These are phyloP conservation scores for Pleoardoris graminearum DNA, from an alignment of 2,329 filamentous ascomycete genomes.

Conservation along the genomic window DNA sequence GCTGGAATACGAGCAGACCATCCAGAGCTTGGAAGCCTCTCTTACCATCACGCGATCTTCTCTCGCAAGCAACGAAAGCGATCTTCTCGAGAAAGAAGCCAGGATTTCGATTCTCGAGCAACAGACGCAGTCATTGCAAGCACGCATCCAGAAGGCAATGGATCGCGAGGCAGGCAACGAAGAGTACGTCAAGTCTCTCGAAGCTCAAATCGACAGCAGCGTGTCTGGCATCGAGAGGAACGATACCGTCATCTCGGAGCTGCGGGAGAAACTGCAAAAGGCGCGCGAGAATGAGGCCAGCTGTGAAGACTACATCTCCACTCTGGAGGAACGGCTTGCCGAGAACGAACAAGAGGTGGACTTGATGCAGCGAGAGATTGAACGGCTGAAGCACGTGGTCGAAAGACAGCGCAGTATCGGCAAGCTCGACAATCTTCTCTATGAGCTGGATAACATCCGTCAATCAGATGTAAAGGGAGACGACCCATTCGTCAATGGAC, in stretches of 20 bases:
- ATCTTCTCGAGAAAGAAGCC: conserved; percentile 86
- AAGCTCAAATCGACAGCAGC: conserved; percentile 86
- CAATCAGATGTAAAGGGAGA: conserved; percentile 42
- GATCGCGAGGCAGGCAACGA: conserved; percentile 92
- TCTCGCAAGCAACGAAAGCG: conserved; percentile 82
- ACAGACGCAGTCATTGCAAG: conserved; percentile 85
- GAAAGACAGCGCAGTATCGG: conserved; percentile 94
- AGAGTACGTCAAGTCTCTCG: conserved; percentile 87
- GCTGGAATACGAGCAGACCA: conserved; percentile 97
- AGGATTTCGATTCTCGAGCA: conserved; percentile 93
- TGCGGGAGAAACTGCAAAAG: conserved; percentile 88
- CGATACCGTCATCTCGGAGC: conserved; percentile 77
- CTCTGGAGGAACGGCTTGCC: conserved; percentile 89
- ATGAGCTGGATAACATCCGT: conserved; percentile 75
- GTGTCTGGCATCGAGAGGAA: conserved; percentile 93
- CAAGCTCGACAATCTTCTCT: conserved; percentile 87
- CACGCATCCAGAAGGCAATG: conserved; percentile 87
- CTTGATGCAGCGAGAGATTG: conserved; percentile 94
- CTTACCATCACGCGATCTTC: conserved; percentile 85
- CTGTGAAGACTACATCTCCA: conserved; percentile 96
- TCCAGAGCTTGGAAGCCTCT: conserved; percentile 88
- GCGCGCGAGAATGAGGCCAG: conserved; percentile 87
- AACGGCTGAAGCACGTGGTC: conserved; percentile 90
- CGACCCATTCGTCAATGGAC: conserved; percentile 39
- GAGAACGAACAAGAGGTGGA: conserved; percentile 96